Evolutionary conservation across 495 filamentous ascomycete genomes (phyloP).

Genomic region (Aspergillus olivimuriae): DNA sequence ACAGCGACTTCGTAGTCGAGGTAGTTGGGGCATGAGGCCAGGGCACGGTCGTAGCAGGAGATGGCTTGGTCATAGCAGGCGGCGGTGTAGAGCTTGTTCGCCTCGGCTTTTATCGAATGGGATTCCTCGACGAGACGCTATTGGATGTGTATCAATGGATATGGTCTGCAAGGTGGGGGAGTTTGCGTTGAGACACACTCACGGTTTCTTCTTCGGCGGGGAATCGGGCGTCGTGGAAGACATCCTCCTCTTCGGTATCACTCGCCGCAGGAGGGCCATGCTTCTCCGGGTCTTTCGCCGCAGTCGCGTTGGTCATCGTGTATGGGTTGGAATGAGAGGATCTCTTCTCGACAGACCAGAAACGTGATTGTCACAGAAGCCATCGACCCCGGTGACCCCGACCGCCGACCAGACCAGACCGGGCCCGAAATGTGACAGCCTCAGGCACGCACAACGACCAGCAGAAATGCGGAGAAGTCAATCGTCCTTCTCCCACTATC

Average conservation of each 20-base stretch:
- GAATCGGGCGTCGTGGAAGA: slow-evolving; percentile 50
- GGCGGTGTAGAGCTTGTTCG: slow-evolving; percentile 69
- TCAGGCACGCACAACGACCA: too few relatives aligned
- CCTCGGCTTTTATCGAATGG: slow-evolving; percentile 65
- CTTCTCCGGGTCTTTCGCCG: too few relatives aligned
- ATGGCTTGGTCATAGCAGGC: slow-evolving; percentile 79
- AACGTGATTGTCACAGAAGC: too few relatives aligned
- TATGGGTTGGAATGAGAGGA: too few relatives aligned
- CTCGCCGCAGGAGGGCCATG: too few relatives aligned
- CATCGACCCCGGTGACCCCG: too few relatives aligned
- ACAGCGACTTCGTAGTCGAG: slow-evolving; percentile 88
- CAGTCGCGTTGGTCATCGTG: too few relatives aligned
- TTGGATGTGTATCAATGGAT: not conserved
- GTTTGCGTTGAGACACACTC: slow-evolving; percentile 25
- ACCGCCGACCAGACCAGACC: too few relatives aligned
- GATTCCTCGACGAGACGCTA: slow-evolving; percentile 67
- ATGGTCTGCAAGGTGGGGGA: slow-evolving; percentile 1
- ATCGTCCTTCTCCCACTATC: too few relatives aligned
- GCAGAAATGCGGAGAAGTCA: too few relatives aligned
- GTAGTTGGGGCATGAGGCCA: slow-evolving; percentile 77
- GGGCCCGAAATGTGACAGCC: too few relatives aligned
- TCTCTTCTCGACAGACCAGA: too few relatives aligned
- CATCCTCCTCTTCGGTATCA: slow-evolving; percentile 30
- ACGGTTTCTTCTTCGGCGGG: slow-evolving; percentile 75
- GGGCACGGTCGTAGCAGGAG: slow-evolving; percentile 78